phyloP scores from a whole-genome alignment of 768 basidiomycete species.

The Podaxis mareebaensis region DNA sequence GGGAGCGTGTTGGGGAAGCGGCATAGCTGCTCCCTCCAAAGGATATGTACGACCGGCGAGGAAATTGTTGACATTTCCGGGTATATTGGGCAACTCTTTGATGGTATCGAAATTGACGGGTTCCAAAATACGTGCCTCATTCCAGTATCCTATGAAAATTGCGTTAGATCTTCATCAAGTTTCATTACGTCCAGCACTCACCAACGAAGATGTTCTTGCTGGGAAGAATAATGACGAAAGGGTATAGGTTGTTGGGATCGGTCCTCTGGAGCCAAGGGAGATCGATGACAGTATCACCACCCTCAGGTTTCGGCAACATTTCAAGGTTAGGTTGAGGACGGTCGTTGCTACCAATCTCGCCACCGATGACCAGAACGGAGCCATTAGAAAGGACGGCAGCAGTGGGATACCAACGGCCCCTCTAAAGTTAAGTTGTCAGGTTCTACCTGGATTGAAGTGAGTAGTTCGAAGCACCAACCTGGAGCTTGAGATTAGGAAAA shows the following conservation, averaged over 20 bases:
- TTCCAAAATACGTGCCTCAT: constrained; percentile 77
- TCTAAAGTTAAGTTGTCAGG: constrained; percentile 30
- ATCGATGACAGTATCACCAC: constrained; percentile 59
- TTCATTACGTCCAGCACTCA: constrained; percentile 28
- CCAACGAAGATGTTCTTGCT: constrained; percentile 71
- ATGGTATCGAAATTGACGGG: constrained; percentile 65
- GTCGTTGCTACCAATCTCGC: constrained; percentile 72
- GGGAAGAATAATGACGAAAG: constrained; percentile 73
- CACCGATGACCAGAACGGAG: constrained; percentile 71
- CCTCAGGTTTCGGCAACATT: constrained; percentile 64
- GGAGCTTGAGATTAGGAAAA: constrained; percentile 51
- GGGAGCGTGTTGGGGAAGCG: constrained; percentile 70
- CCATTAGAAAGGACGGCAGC: constrained; percentile 74
- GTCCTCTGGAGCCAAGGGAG: constrained; percentile 71
- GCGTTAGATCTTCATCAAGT: not conserved
- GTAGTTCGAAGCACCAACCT: constrained; percentile 39
- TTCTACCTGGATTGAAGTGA: not conserved
- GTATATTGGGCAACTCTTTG: constrained; percentile 65
- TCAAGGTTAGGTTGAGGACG: constrained; percentile 69
- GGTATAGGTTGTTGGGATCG: constrained; percentile 81
- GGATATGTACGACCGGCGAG: constrained; percentile 79
- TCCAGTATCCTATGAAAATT: constrained; percentile 64
- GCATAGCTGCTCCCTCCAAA: constrained; percentile 66
- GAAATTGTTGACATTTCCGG: constrained; percentile 72
- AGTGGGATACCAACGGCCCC: constrained; percentile 72